Base-by-base conservation (phyloP, 495 filamentous ascomycete genomes). In the Aspergillus homomorphus region DNA sequence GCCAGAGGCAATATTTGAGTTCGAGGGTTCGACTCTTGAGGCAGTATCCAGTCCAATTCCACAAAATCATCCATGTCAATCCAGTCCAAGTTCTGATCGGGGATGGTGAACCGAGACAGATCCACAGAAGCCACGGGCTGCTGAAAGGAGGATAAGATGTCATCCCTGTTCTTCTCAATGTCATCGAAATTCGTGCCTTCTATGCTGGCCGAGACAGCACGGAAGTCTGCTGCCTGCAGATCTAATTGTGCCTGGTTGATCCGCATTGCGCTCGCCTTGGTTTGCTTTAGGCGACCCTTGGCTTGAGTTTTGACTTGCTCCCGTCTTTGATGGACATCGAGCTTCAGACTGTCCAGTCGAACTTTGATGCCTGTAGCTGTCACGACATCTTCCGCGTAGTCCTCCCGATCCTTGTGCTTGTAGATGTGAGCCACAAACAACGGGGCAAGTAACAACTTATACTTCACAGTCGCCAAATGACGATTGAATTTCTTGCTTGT, bases 31-130 rank as follows among this genome's bases (percentile, higher is more conserved):
- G 89, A 87, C 64, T 94, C 89, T 23, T 89, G 89, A 0, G 94
- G 93, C 18, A 97, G 75, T 57, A 96, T 89, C 92, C 93, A 97
- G 68, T 96, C 94, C 10, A 98, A 79, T 70, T 98, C 94, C 23
- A 98, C 91, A 74, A 98, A 98, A 68, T 98, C 94, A 72, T 98
- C 94, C 92, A 98, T 97, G 69, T 98, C 94, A 65, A 98, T 88
- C 94, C 94, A 98, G 53, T 85, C 87, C 62, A 90, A 84, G 69
- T 98, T 94, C 41, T 92, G 90, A 66, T 98, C 94, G 0, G 92
- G 91, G 56, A 98, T 96, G 0, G 85, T 91, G 69, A 98, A 98
- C 26, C 88, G 85, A 18, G 92, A 96, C 45, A 96, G 78, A 72
- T 98, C 91, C 7, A 81, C 82, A 9, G 73, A 69, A 3, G 76